phyloP scores from a whole-genome alignment of 176 grass and related monocot genomes.

The Oryza australiensis region DNA sequence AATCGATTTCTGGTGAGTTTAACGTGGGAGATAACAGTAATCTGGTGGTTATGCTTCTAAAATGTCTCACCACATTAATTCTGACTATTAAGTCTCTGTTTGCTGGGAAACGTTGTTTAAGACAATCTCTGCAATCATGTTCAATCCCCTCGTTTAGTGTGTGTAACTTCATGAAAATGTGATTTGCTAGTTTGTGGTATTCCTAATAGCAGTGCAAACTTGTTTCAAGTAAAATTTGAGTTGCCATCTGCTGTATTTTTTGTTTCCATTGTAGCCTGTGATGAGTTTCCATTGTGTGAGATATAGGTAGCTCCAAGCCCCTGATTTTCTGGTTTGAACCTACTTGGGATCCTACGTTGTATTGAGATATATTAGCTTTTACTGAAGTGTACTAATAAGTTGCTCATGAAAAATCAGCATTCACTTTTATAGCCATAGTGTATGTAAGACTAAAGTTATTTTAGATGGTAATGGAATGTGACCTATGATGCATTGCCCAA shows the following conservation, averaged over 20 bases:
- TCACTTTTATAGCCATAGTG: neutral
- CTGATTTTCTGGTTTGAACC: conserved; percentile 42
- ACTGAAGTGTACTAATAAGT: conserved; percentile 12
- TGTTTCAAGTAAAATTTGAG: neutral
- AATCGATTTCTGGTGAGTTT: conserved; percentile 45
- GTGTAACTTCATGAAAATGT: too few species aligned
- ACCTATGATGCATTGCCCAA: conserved; percentile 3
- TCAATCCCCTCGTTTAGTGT: neutral
- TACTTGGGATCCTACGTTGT: conserved; percentile 39
- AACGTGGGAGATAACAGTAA: conserved; percentile 60
- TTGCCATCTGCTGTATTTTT: neutral
- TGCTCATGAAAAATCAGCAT: neutral
- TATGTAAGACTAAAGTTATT: neutral
- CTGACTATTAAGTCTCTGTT: neutral
- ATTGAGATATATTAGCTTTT: conserved; percentile 27
- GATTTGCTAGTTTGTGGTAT: neutral
- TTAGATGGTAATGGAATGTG: neutral
- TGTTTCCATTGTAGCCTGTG: neutral
- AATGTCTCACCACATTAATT: conserved; percentile 55
- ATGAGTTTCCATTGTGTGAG: conserved; percentile 31
- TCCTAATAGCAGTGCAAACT: neutral
- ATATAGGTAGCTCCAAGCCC: conserved; percentile 31
- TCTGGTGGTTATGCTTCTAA: conserved; percentile 59
- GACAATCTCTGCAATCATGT: neutral
- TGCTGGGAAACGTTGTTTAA: neutral